Percentiles rank a stretch among this genome's conserved stretches.
phyloP scores from a whole-genome alignment of 305 asterid species.

The Fraxinus platypoda region DNA sequence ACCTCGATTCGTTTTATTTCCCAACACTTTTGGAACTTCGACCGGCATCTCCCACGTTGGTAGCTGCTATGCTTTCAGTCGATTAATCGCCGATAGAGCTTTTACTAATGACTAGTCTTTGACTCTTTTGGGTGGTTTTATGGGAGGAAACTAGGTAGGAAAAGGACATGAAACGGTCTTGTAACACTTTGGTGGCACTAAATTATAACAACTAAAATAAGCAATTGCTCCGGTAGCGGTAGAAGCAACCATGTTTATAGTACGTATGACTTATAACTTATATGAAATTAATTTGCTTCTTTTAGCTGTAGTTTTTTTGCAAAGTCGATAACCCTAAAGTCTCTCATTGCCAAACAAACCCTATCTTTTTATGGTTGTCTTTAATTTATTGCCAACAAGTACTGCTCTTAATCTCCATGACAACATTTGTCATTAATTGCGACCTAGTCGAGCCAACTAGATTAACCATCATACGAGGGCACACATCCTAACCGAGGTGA shows the following conservation, averaged over 20 bases:
- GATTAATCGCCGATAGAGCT: conserved; percentile 4
- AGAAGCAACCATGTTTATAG: conserved; percentile 36
- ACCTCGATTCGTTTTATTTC: not conserved
- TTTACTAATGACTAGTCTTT: not conserved
- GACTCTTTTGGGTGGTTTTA: conserved; percentile 5
- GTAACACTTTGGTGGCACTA: not conserved
- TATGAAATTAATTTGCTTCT: not conserved
- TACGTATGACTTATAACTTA: not conserved
- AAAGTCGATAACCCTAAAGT: conserved; percentile 16
- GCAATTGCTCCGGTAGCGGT: conserved; percentile 33
- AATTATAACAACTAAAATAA: conserved; percentile 22
- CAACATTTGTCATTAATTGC: too few species aligned
- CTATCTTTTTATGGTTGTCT: too few species aligned
- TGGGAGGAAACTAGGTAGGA: not conserved
- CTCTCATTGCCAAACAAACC: conserved; percentile 31
- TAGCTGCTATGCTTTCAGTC: conserved; percentile 15
- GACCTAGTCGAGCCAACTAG: not conserved
- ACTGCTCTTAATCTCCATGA: too few species aligned
- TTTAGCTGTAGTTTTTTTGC: not conserved
- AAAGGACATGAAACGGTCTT: conserved; percentile 8
- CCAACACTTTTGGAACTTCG: conserved; percentile 35
- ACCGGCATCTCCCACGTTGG: conserved; percentile 24
- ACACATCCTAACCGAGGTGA: not conserved
- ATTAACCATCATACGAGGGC: not conserved
- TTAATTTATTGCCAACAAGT: too few species aligned